Percentiles rank a stretch among this genome's conserved stretches.
Evolutionary conservation across 2,329 filamentous ascomycete species (phyloP).

Genomic region (Amesomyces nigricolor): DNA sequence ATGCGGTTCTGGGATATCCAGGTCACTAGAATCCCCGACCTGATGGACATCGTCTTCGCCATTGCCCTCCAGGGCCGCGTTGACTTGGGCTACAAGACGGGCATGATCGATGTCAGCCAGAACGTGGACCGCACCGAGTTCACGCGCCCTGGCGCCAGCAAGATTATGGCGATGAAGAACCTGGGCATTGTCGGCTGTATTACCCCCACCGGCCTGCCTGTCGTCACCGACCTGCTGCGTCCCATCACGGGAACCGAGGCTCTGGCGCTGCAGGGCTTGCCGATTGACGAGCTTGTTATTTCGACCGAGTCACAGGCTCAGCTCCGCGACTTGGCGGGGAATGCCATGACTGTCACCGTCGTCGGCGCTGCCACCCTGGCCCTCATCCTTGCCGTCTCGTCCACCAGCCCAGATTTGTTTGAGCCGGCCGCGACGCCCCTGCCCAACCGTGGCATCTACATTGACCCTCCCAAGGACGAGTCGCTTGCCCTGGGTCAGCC

Average conservation of each 20-base stretch:
- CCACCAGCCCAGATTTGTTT: not conserved
- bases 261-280: constrained; percentile 63
- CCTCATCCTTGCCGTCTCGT: constrained; percentile 42
- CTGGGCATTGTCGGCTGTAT: constrained; percentile 61
- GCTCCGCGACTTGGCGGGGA: constrained; percentile 66
- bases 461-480: not conserved
- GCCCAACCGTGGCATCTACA: not conserved
- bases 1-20: constrained; percentile 44
- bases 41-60: constrained; percentile 57
- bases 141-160: constrained; percentile 29
- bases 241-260: constrained; percentile 58
- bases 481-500: not conserved
- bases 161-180: constrained; percentile 24
- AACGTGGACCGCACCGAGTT: constrained; percentile 54
- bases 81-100: constrained; percentile 45
- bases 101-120: constrained; percentile 61
- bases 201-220: constrained; percentile 59
- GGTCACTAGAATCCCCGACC: constrained; percentile 58
- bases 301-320: constrained; percentile 56
- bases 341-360: constrained; percentile 73
- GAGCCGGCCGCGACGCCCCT: not conserved
- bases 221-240: constrained; percentile 54
- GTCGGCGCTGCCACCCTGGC: constrained; percentile 59
- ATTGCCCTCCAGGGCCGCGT: constrained; percentile 43
- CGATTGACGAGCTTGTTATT: constrained; percentile 56